Evolutionary conservation across 1,139 yeast species (phyloP), one percentile per base, ranked within the genome.

Genomic region (Suhomyces anneliseae): DNA sequence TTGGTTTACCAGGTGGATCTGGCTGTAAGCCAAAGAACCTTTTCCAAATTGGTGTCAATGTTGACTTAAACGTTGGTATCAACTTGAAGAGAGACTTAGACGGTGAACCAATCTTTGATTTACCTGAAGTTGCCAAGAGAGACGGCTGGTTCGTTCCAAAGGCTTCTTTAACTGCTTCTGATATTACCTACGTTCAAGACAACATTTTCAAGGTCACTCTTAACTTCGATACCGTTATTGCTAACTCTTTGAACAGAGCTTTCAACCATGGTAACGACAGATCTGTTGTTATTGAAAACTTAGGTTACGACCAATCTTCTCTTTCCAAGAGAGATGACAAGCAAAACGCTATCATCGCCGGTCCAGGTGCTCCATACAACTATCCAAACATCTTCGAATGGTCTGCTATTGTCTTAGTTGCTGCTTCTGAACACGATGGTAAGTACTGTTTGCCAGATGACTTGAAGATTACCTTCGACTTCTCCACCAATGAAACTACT

Each of bases 371-470:
- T 31, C 37, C 24, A 11, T 47, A 40, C 46, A 41, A 48, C 40
- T 43, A 34, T 29, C 48, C 44, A 19, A 54, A 54, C 47, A 50
- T 51, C 12, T 65, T 64, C 57, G 52, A 59, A 50, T 66, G 68
- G 68, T 54, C 63, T 40, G 61, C 66, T 40, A 52, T 65, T 29
- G 55, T 65, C 36, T 51, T 62, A 42, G 63, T 66, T 34, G 55
- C 61, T 40, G 64, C 65, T 29, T 43, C 52, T 29, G 35, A 51
- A 32, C 53, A 57, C 49, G 54, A 46, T 36, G 64, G 58, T 43
- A 54, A 57, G 45, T 64, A 53, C 60, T 66, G 71, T 57, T 65
- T 68, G 49, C 72, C 72, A 46, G 57, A 56, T 34, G 61, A 56
- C 43, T 64, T 66, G 51, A 48, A 59, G 40, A 61, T 67, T 52